Evolutionary conservation across 345 rosid species (phyloP).

Genomic region (Rhodamnia argentea): DNA sequence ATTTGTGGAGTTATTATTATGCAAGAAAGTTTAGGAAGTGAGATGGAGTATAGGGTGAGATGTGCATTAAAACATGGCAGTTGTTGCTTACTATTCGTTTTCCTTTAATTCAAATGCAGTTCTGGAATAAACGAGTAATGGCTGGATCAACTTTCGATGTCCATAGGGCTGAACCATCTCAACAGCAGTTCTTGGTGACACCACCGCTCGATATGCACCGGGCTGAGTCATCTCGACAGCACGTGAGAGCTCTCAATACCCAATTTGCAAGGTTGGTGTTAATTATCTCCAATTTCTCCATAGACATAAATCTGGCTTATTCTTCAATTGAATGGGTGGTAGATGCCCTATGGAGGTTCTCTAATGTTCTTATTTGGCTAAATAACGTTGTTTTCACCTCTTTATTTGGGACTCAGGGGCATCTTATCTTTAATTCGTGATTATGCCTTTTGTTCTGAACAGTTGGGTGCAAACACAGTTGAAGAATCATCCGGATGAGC

Average conservation of each 20-base stretch:
- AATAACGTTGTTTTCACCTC: neutral
- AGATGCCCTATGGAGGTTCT: neutral
- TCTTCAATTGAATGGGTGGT: neutral
- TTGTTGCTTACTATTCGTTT: neutral
- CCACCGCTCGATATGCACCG: slow-evolving; percentile 37
- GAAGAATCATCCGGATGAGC: slow-evolving; percentile 93
- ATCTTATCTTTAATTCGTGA: neutral
- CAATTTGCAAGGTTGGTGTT: slow-evolving; percentile 77
- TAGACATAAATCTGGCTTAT: neutral
- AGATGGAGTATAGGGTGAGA: neutral
- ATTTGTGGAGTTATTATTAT: neutral
- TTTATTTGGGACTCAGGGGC: neutral
- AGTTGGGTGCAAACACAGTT: slow-evolving; percentile 95
- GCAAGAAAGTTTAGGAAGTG: neutral
- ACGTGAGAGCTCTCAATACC: slow-evolving; percentile 86
- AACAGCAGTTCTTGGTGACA: slow-evolving; percentile 16
- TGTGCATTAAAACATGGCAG: neutral
- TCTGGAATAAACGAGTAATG: slow-evolving; percentile 53
- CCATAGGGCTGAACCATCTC: slow-evolving; percentile 44
- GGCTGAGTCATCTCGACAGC: slow-evolving; percentile 68
- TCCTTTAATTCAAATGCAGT: slow-evolving; percentile 26
- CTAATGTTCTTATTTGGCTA: neutral
- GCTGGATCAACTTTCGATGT: slow-evolving; percentile 46
- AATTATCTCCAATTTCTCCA: neutral
- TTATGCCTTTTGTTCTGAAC: slow-evolving; percentile 10